Evolutionary conservation across 2,329 filamentous ascomycete species (phyloP).

Genomic region (Lasiodiplodia sp.): DNA sequence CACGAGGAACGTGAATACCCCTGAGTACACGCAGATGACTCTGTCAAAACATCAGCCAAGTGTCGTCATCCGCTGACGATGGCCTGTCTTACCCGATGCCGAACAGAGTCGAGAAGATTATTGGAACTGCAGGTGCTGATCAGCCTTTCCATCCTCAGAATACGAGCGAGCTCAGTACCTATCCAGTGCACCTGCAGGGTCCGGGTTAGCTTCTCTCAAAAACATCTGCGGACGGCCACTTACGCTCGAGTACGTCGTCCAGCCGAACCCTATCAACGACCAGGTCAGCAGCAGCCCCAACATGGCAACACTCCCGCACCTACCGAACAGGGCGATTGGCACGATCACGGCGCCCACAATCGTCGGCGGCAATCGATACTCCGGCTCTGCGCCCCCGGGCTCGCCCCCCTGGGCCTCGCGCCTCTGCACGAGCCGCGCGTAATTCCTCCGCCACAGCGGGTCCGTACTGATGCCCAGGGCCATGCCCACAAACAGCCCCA

Average conservation of each 20-base stretch:
- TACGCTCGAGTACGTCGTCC: conserved; percentile 77
- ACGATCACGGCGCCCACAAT: conserved; percentile 75
- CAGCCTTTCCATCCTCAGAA: conserved; percentile 41
- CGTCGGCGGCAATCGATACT: conserved; percentile 80
- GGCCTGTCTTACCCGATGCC: conserved; percentile 50
- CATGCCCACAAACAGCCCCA: conserved; percentile 76
- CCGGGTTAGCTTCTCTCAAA: conserved; percentile 39
- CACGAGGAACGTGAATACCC: conserved; percentile 88
- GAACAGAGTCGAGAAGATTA: conserved; percentile 58
- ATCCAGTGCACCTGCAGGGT: conserved; percentile 58
- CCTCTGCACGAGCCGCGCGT: conserved; percentile 63
- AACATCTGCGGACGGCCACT: conserved; percentile 67
- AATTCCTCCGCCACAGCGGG: conserved; percentile 70
- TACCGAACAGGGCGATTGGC: conserved; percentile 80
- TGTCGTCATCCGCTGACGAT: conserved; percentile 28
- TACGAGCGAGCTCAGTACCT: conserved; percentile 47
- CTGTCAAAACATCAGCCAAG: conserved; percentile 51
- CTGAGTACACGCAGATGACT: conserved; percentile 78
- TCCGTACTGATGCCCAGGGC: conserved; percentile 67
- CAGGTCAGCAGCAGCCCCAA: conserved; percentile 38
- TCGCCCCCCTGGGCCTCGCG: conserved; percentile 60
- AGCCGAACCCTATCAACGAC: conserved; percentile 69
- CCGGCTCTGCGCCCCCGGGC: conserved; percentile 74
- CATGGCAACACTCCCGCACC: conserved; percentile 34
- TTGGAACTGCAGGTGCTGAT: conserved; percentile 52